A percentile compares a stretch with the other conserved stretches of the same genome.
phyloP scores from a whole-genome alignment of 169 alveolate species.

The Eimeria falciformis region DNA sequence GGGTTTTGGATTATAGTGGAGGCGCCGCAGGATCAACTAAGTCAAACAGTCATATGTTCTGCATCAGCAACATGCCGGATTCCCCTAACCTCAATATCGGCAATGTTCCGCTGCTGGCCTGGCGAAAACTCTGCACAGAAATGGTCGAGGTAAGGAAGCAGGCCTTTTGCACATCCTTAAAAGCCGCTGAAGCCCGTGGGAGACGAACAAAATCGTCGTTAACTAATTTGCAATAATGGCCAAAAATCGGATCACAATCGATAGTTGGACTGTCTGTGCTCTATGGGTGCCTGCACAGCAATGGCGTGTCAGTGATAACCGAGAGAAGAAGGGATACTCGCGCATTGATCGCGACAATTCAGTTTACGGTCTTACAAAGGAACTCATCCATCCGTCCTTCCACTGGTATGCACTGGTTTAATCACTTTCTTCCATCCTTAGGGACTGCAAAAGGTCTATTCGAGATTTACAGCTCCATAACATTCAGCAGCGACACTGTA shows the following conservation, averaged over 20 bases:
- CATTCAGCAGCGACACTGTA: background rate
- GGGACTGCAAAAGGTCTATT: background rate
- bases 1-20: too few species aligned
- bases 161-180: too few species aligned
- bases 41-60: conserved; percentile 80
- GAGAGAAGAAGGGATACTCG: conserved; percentile 85
- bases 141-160: conserved; percentile 82
- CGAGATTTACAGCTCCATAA: background rate
- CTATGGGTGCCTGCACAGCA: conserved; percentile 56
- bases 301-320: conserved; percentile 82
- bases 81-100: conserved; percentile 84
- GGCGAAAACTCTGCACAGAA: conserved; percentile 86
- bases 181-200: too few species aligned
- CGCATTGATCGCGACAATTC: conserved; percentile 85
- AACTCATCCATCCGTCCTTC: conserved; percentile 84
- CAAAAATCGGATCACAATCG: too few species aligned
- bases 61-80: conserved; percentile 87
- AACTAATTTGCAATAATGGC: too few species aligned
- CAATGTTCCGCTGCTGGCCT: conserved; percentile 85
- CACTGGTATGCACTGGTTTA: conserved; percentile 79
- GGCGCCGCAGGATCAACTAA: conserved; percentile 56
- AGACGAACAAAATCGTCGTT: too few species aligned
- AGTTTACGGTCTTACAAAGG: conserved; percentile 83
- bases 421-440: background rate
- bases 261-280: too few species aligned